Conservation (phyloP, 2,329 filamentous ascomycete genomes). For the Alternaria brassicae region DNA sequence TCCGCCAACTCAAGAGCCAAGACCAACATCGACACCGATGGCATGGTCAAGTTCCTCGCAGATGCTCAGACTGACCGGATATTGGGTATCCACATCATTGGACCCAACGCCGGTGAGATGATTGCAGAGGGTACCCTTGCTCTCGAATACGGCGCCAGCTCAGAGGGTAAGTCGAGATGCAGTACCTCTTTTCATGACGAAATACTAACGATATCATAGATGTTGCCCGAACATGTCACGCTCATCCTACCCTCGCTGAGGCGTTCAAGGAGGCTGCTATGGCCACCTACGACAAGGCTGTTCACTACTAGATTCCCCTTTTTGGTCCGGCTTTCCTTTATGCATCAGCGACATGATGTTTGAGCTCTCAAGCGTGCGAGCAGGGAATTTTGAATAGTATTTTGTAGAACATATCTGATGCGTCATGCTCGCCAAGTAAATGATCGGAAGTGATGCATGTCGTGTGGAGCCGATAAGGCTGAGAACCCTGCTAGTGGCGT, state of each 20-base stretch:
- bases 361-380: constrained; percentile 39
- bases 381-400: constrained; percentile 51
- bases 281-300: constrained; percentile 93
- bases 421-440: constrained; percentile 35
- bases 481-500: constrained; percentile 26
- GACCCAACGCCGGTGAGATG: constrained; percentile 97
- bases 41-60: constrained; percentile 94
- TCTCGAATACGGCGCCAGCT: constrained; percentile 93
- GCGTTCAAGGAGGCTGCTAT: constrained; percentile 99
- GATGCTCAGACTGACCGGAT: constrained; percentile 97
- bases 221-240: constrained; percentile 81
- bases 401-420: constrained; percentile 50
- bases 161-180: constrained; percentile 74
- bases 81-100: constrained; percentile 94
- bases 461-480: constrained; percentile 30
- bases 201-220: constrained; percentile 36
- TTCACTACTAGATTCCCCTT: constrained; percentile 74
- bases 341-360: constrained; percentile 47
- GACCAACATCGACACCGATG: constrained; percentile 96
- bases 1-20: constrained; percentile 97
- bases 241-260: constrained; percentile 93
- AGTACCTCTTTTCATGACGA: neutral
- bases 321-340: constrained; percentile 37
- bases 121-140: constrained; percentile 96
- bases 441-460: constrained; percentile 11